Base-by-base conservation (phyloP, 164 flowering plant genomes). In the Aristolochia californica region DNA sequence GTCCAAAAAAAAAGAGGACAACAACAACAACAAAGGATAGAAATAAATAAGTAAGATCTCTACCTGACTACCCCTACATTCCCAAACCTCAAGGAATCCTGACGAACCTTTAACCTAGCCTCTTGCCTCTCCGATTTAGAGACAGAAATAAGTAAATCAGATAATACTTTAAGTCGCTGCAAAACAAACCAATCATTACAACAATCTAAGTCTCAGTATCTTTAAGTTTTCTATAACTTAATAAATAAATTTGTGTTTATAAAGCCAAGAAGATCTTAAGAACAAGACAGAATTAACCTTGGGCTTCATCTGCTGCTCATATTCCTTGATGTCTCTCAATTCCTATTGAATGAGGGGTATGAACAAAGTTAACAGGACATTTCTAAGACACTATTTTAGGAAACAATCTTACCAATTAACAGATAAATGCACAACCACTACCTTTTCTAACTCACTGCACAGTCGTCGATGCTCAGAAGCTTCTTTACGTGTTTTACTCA, bases 121-220 rank as follows among this genome's bases (percentile, higher is more conserved):
- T 94, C 99, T 70, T 83, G 88, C 67, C 99, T 80, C 74, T 94
- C 97, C 24, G 96, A 90, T 80, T 88, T 94, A 45, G 97, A 88
- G 53, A 94, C 86, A 30, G 97, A 80, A 74, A 94, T 86, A 55
- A 90, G 71, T 48, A 94, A 75, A 77, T 94, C 99, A 48, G 97
- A 88, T 56, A 90, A 68, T 55, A 86, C 67, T 75, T 90, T 94
- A 34, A 77, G 72, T 74, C 95, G 82, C 99, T 94, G 89, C 76
- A 78, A 48, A 57, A n/a, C 23, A 50, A 45, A 61, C 30, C 44
- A 62, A 45, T 18, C 11, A 26, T 28, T 54, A 14, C 22, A 45
- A 45, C 40, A 63, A 34, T 34, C 10, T 16, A 20, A 47, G 10
- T 47, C 50, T 47, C 18, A 34, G 40, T 34, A 7, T 7, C 40